Conservation (phyloP, 148 eudicot species). For the Vaccinium macrocarpon region DNA sequence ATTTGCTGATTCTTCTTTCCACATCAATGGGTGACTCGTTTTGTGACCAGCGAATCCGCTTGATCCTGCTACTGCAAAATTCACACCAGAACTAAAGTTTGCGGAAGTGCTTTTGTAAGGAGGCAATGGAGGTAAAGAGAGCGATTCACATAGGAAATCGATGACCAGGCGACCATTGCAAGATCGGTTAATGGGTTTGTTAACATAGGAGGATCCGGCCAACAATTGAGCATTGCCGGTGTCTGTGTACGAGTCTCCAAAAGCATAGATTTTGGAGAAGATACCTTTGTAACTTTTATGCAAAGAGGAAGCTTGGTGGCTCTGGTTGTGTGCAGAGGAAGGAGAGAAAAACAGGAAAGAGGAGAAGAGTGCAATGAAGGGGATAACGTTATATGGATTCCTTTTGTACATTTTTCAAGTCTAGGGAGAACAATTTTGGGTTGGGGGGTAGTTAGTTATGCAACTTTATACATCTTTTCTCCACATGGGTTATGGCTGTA, state of each 20-base stretch:
- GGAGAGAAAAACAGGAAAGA: conserved; percentile 16
- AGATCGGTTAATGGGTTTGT: background rate
- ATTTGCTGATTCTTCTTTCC: conserved; percentile 16
- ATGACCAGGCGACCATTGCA: conserved; percentile 19
- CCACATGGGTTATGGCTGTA: background rate
- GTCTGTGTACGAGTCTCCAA: conserved; percentile 30
- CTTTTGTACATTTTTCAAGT: background rate
- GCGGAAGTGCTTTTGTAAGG: conserved; percentile 20
- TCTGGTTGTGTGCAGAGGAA: conserved; percentile 12
- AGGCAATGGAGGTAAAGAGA: conserved; percentile 18
- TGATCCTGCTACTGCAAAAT: conserved; percentile 28
- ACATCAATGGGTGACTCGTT: background rate
- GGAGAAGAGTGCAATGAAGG: conserved; percentile 11
- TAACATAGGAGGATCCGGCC: background rate
- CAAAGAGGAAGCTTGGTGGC: background rate
- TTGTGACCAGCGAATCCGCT: conserved; percentile 11
- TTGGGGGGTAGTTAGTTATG: background rate
- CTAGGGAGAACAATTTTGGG: background rate
- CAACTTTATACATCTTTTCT: background rate
- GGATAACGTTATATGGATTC: background rate
- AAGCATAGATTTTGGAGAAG: conserved; percentile 30
- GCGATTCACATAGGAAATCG: conserved; percentile 29
- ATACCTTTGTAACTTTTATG: conserved; percentile 8
- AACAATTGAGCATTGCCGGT: conserved; percentile 21
- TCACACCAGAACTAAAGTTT: conserved; percentile 22